phyloP scores from a whole-genome alignment of 2,329 filamentous ascomycete species.

The Pseudocercospora fuligena region DNA sequence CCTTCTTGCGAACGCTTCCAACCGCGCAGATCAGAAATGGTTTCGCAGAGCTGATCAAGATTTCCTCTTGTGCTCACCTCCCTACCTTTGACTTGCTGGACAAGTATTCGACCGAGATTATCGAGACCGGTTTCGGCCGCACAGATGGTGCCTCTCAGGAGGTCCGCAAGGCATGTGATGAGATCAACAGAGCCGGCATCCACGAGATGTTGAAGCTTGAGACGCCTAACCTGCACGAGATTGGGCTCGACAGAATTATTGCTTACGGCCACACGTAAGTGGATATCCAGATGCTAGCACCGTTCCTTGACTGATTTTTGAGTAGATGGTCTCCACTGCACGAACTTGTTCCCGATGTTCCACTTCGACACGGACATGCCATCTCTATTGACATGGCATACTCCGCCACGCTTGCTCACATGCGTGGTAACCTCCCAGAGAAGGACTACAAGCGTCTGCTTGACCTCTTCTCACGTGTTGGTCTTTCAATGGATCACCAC shows the following conservation, averaged over 20 bases:
- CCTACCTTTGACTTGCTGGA: conserved; percentile 71
- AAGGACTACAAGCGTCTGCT: conserved; percentile 66
- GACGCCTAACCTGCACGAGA: conserved; percentile 74
- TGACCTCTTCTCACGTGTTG: conserved; percentile 71
- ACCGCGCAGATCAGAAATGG: conserved; percentile 72
- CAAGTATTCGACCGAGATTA: conserved; percentile 70
- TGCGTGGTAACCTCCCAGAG: conserved; percentile 64
- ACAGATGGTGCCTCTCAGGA: conserved; percentile 60
- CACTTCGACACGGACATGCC: conserved; percentile 73
- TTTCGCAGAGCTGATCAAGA: conserved; percentile 77
- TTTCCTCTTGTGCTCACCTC: conserved; percentile 70
- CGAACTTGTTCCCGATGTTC: conserved; percentile 70
- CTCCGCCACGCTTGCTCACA: conserved; percentile 69
- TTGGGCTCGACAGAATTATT: conserved; percentile 72
- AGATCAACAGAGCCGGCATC: conserved; percentile 71
- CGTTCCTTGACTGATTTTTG: background rate
- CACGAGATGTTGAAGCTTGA: conserved; percentile 75
- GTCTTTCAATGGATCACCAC: conserved; percentile 72
- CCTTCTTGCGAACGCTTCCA: conserved; percentile 70
- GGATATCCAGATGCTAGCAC: conserved; percentile 8
- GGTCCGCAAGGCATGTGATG: conserved; percentile 65
- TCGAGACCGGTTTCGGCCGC: conserved; percentile 68
- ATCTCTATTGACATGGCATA: conserved; percentile 80
- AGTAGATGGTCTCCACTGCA: conserved; percentile 72
- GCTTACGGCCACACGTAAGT: conserved; percentile 71